Evolutionary conservation across 345 rosid genomes (phyloP).

Genomic region (Fremontodendron californicum): DNA sequence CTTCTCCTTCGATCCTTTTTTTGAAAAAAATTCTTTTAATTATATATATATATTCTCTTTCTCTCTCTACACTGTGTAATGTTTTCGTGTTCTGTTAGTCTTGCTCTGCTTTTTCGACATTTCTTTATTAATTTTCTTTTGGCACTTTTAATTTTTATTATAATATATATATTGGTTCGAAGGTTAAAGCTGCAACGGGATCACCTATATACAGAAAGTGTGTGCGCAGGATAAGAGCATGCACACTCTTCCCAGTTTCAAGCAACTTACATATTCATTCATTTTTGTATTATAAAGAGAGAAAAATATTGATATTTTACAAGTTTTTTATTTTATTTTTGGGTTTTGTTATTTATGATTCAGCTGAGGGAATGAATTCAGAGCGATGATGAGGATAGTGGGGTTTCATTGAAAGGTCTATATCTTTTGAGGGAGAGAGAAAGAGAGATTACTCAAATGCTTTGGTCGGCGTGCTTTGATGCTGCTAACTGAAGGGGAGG

Average conservation of each 20-base stretch:
- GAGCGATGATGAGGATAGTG: conserved; percentile 19
- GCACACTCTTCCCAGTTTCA: conserved; percentile 54
- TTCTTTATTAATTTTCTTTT: conserved; percentile 16
- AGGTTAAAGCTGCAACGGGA: conserved; percentile 85
- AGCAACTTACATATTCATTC: conserved; percentile 24
- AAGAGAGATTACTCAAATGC: conserved; percentile 22
- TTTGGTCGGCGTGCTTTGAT: conserved; percentile 56
- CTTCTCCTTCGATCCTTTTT: too few species aligned
- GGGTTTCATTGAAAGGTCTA: conserved; percentile 49
- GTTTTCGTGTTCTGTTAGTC: conserved; percentile 53
- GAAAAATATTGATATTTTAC: neutral
- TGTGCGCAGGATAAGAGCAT: conserved; percentile 60
- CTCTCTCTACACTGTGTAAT: conserved; percentile 11
- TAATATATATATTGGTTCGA: conserved; percentile 9
- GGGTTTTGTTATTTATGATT: conserved; percentile 6
- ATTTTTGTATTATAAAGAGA: neutral
- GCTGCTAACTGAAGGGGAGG: conserved; percentile 38
- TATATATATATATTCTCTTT: too few species aligned
- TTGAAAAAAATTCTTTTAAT: too few species aligned
- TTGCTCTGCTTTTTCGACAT: conserved; percentile 30
- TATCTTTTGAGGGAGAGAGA: conserved; percentile 31
- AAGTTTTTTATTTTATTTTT: neutral
- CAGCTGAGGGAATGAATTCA: conserved; percentile 10
- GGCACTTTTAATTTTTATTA: neutral
- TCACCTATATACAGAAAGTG: conserved; percentile 59